phyloP scores from a whole-genome alignment of 495 filamentous ascomycete genomes.

The Apodospora peruviana region DNA sequence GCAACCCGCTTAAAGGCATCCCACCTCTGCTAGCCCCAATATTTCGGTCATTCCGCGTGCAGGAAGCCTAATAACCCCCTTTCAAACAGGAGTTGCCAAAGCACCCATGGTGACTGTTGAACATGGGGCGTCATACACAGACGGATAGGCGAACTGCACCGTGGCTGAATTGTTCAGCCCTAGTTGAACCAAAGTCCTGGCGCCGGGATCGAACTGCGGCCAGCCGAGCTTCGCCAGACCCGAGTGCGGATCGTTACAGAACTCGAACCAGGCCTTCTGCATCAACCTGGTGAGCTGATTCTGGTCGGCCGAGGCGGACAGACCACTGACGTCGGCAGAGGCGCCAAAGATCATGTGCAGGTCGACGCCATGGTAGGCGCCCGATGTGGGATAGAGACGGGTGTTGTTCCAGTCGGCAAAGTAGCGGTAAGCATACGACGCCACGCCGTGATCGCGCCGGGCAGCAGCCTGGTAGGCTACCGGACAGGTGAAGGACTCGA shows the following conservation, averaged over 20 bases:
- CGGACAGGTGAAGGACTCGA: conserved; percentile 20
- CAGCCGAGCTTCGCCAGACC: conserved; percentile 6
- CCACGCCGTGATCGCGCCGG: conserved; percentile 14
- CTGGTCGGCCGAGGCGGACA: conserved; percentile 22
- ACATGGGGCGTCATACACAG: neutral
- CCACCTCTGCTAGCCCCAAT: too few relatives aligned
- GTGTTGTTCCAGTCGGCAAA: conserved; percentile 38
- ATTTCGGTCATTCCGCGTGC: too few relatives aligned
- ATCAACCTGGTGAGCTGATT: conserved; percentile 23
- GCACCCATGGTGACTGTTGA: neutral
- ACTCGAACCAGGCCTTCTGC: conserved; percentile 39
- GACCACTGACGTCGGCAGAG: conserved; percentile 32
- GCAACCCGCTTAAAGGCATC: too few relatives aligned
- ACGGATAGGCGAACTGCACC: neutral
- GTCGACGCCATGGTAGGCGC: conserved; percentile 47
- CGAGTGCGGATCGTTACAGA: conserved; percentile 19
- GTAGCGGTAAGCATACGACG: conserved; percentile 29
- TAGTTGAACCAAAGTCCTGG: neutral
- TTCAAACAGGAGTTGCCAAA: neutral
- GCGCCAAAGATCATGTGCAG: conserved; percentile 44
- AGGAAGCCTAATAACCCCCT: too few relatives aligned
- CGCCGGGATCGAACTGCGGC: conserved; percentile 1
- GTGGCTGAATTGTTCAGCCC: neutral
- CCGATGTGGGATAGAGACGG: conserved; percentile 28
- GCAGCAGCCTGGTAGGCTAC: conserved; percentile 3